These are phyloP conservation scores for Fusarium domesticum DNA, from an alignment of 2,329 filamentous ascomycete genomes.

Conservation along the genomic window DNA sequence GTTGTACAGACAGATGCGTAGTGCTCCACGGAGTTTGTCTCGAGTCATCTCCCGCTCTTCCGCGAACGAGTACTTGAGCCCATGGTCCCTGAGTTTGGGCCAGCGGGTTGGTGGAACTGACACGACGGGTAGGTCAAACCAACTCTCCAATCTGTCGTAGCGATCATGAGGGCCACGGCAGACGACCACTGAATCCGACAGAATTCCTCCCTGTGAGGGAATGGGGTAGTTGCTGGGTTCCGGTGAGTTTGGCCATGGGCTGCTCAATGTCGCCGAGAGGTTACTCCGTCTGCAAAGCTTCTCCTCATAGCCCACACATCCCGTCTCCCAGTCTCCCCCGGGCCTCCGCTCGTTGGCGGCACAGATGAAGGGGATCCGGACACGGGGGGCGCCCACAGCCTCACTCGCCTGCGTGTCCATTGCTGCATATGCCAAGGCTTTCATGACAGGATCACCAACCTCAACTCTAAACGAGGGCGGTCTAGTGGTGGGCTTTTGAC, in stretches of 20 bases:
- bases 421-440: conserved; percentile 55
- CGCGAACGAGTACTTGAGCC: conserved; percentile 68
- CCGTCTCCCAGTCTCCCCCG: conserved; percentile 77
- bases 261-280: conserved; percentile 64
- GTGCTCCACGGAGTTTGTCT: conserved; percentile 68
- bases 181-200: conserved; percentile 68
- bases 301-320: conserved; percentile 53
- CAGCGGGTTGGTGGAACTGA: conserved; percentile 69
- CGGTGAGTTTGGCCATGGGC: conserved; percentile 51
- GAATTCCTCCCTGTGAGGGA: conserved; percentile 65
- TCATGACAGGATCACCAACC: conserved; percentile 57
- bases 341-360: conserved; percentile 73
- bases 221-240: conserved; percentile 64
- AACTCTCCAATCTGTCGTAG: conserved; percentile 56
- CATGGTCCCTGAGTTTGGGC: conserved; percentile 67
- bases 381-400: conserved; percentile 31
- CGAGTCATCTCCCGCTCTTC: conserved; percentile 69
- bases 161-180: conserved; percentile 68
- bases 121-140: conserved; percentile 65
- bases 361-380: conserved; percentile 64
- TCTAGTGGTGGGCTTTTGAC: conserved; percentile 34
- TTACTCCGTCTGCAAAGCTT: conserved; percentile 72
- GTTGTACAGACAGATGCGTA: conserved; percentile 65
- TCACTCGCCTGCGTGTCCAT: conserved; percentile 39
- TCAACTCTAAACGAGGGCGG: conserved; percentile 51